Conservation (phyloP, 495 filamentous ascomycete species). For the Hypomontagnella monticulosa region DNA sequence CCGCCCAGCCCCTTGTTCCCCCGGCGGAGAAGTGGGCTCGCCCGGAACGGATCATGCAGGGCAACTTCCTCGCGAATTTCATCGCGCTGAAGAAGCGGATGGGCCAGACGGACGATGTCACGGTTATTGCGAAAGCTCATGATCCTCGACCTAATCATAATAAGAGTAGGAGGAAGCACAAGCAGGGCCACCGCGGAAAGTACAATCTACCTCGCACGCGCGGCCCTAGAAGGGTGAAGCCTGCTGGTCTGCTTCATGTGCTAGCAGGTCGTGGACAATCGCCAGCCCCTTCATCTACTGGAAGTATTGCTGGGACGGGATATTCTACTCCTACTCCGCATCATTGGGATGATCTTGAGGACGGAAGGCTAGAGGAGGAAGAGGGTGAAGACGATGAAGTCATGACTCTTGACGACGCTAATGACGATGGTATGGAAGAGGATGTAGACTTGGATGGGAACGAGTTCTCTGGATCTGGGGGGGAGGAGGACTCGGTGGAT, state of each 20-base stretch:
- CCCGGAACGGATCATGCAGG: constrained; percentile 49
- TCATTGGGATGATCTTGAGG: constrained; percentile 45
- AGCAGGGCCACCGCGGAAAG: constrained; percentile 39
- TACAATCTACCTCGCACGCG: constrained; percentile 17
- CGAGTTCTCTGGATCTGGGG: constrained; percentile 17
- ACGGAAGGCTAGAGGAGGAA: constrained; percentile 21
- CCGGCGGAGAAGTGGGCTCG: constrained; percentile 33
- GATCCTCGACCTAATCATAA: constrained; percentile 50
- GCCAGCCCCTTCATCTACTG: neutral
- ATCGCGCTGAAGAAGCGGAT: constrained; percentile 61
- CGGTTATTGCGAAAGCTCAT: constrained; percentile 51
- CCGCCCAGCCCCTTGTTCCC: constrained; percentile 25
- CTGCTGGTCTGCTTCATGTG: constrained; percentile 11
- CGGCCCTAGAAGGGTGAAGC: constrained; percentile 9
- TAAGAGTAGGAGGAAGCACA: constrained; percentile 38
- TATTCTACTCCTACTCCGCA: constrained; percentile 46
- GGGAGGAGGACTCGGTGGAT: constrained; percentile 19
- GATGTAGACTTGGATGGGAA: constrained; percentile 33
- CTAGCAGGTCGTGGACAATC: constrained; percentile 18
- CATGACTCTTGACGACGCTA: constrained; percentile 12
- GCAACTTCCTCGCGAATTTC: constrained; percentile 56
- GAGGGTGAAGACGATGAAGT: constrained; percentile 16
- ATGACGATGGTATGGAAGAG: constrained; percentile 29
- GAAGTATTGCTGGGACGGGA: neutral
- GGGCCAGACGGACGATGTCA: constrained; percentile 66